Base-by-base conservation (phyloP, 208 protist genomes). In the Crithidia sp. region DNA sequence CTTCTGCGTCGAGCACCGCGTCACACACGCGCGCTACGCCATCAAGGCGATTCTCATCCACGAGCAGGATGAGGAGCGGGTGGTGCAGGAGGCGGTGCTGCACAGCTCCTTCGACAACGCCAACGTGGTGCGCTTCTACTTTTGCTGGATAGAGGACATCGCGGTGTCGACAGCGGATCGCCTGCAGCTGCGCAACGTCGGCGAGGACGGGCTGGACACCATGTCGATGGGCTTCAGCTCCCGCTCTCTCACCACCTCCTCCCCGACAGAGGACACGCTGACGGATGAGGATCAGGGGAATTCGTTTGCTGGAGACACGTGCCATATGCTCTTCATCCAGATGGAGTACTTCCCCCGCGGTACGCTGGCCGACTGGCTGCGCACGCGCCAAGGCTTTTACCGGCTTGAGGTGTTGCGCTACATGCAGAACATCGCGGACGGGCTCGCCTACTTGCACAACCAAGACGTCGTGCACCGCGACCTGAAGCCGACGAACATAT, bases 401-500 rank as follows among this genome's bases (percentile, higher is more conserved):
- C 87, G 89, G n/a, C 62, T 88, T 0, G 76, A 85, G 40, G 92
- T 92, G 71, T 64, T 94, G 68, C 79, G 73, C 56, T 79, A 90
- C 75, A 79, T 96, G 73, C 56, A 81, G 61, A 79, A 93, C 39
- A 90, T 96, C 59, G 75, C 80, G 7, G 71, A 87, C 10, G 91
- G 91, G 6, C 73, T 96, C 2, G 65, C 58, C 7, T 96, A 96
- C 59, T 69, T 96, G 67, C 91, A 96, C 71, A 56, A 77, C 4
- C 78, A 89, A n/a, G 76, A 86, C 41, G 87, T 96, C 13, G 76
- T 96, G 52, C 91, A 96, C 66, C 87, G 89, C 50, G 91, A 96
- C 68, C 52, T 96, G 60, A 96, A 96, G 70, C 91, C 91, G 4
- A 91, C 87, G 40, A 96, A 96, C 80, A 92, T 96, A 39, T 96